phyloP scores from a whole-genome alignment of 495 filamentous ascomycete species.

The Lepraria neglecta region DNA sequence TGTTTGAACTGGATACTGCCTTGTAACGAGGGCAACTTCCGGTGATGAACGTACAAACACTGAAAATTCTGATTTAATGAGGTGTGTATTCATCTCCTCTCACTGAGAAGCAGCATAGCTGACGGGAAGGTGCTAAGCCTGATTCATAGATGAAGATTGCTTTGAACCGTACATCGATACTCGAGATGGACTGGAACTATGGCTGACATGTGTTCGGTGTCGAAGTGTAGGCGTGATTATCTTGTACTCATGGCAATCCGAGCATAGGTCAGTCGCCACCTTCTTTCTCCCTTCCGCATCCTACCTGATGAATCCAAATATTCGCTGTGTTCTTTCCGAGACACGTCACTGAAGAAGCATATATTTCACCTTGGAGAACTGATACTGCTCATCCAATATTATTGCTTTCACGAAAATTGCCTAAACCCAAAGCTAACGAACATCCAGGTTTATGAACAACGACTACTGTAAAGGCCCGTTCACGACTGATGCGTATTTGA shows the following conservation, averaged over 20 bases:
- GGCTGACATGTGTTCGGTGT: constrained; percentile 5
- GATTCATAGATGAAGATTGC: constrained; percentile 24
- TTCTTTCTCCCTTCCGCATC: background rate
- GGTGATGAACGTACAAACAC: constrained; percentile 72
- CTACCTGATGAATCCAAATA: constrained; percentile 65
- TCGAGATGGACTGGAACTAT: background rate
- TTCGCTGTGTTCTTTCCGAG: constrained; percentile 80
- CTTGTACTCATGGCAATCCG: background rate
- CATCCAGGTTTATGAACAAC: too few relatives aligned
- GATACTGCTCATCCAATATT: constrained; percentile 37
- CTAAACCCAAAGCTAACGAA: too few relatives aligned
- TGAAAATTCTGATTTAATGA: constrained; percentile 99
- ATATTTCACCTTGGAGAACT: constrained; percentile 94
- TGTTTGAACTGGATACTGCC: constrained; percentile 76
- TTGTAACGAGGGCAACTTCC: constrained; percentile 65
- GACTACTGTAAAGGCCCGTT: too few relatives aligned
- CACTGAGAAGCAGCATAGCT: constrained; percentile 32
- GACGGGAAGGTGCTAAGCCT: constrained; percentile 32
- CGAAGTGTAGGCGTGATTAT: constrained; percentile 2
- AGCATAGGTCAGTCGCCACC: background rate
- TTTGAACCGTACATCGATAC: background rate
- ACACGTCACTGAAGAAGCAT: constrained; percentile 64
- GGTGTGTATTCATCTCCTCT: constrained; percentile 47
- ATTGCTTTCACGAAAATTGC: too few relatives aligned
- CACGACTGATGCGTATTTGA: too few relatives aligned